Conservation (phyloP, 768 basidiomycete genomes). For the Collybiopsis confluens region DNA sequence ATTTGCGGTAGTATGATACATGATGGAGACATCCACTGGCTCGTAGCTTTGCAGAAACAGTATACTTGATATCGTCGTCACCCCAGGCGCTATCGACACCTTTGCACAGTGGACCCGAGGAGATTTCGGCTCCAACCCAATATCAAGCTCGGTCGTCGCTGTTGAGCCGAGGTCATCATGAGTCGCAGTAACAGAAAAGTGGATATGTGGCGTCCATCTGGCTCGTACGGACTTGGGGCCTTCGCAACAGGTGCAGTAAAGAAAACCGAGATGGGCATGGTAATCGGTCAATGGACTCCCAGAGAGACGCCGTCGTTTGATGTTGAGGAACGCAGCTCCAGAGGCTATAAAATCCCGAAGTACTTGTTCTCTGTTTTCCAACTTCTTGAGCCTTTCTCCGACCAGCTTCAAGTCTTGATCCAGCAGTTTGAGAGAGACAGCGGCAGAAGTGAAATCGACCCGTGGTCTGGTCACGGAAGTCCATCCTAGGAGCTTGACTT, state of each 20-base stretch:
- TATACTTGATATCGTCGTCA: not conserved
- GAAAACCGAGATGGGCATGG: constrained; percentile 1
- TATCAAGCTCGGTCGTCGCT: not conserved
- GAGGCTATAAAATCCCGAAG: not conserved
- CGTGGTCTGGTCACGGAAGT: not conserved
- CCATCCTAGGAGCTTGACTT: constrained; percentile 4
- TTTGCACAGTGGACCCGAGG: not conserved
- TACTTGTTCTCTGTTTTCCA: not conserved
- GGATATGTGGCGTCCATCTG: constrained; percentile 2
- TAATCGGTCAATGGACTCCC: not conserved
- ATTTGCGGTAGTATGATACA: constrained; percentile 1
- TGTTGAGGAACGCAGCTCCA: not conserved
- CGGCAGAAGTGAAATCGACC: not conserved
- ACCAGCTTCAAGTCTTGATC: not conserved
- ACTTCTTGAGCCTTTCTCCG: not conserved
- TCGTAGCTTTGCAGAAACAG: constrained; percentile 1
- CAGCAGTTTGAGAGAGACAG: not conserved
- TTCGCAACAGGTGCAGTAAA: not conserved
- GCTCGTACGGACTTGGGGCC: not conserved
- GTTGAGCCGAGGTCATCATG: not conserved
- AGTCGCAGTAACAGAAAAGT: not conserved
- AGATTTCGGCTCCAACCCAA: not conserved
- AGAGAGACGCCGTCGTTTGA: not conserved
- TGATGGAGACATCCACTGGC: not conserved
- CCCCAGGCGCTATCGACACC: not conserved